Percentiles rank a stretch among this genome's conserved stretches.
Conservation (phyloP, 1,284 basidiomycete genomes). For the Puccinia hordei region DNA sequence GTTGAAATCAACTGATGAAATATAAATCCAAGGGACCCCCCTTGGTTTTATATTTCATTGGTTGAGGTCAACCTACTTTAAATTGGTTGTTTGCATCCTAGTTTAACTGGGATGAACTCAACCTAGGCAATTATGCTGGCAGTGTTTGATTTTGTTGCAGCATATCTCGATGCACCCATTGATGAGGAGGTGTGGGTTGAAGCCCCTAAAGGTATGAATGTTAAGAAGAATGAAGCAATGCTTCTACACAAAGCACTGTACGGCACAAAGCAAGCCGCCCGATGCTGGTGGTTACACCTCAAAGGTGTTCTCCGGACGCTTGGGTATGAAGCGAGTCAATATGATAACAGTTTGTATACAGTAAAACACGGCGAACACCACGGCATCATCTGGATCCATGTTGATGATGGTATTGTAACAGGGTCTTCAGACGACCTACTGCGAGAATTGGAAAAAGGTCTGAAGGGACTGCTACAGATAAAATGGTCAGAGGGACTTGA, state of each 20-base stretch:
- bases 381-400: slow-evolving; percentile 4
- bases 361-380: background rate
- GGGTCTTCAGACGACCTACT: background rate
- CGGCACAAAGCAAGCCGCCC: background rate
- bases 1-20: too few species aligned
- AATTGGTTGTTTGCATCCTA: too few species aligned
- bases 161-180: background rate
- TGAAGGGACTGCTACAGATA: background rate
- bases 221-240: background rate
- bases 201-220: background rate
- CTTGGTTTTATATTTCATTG: too few species aligned
- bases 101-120: too few species aligned
- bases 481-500: background rate
- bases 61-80: too few species aligned
- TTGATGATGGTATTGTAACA: background rate
- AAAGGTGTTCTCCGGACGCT: background rate
- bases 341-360: background rate
- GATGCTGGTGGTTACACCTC: slow-evolving; percentile 3
- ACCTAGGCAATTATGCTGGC: too few species aligned
- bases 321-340: background rate
- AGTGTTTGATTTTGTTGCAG: too few species aligned
- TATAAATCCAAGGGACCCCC: too few species aligned
- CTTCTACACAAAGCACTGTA: slow-evolving; percentile 9
- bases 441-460: background rate
- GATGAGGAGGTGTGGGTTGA: background rate